Evolutionary conservation across 2,329 filamentous ascomycete genomes (phyloP), one percentile per base, ranked within the genome.

Genomic region (Lanzia echinophila): DNA sequence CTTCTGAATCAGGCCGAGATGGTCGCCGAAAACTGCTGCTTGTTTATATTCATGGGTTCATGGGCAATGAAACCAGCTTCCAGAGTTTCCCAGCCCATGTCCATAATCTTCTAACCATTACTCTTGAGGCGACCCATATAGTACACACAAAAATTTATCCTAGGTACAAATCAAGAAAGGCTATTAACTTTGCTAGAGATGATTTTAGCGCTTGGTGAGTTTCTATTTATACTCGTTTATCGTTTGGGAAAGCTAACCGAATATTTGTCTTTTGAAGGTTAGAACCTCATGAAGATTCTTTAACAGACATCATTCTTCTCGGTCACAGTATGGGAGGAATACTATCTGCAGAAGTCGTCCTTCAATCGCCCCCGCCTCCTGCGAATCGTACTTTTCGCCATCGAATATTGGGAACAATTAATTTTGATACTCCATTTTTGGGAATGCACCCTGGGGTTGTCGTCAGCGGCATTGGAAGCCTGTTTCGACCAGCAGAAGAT

Each of bases 321-420:
- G 90, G 91, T 1, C 91, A 96, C 69, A 95, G 88, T 41, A 92
- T 96, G 83, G 91, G 91, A 15, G 91, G 91, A 1, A 75, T 96
- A 22, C 70, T 96, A 24, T 82, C 87, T 24, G 88, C 88, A 1
- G 91, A 96, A 63, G 80, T 95, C 24, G 83, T 82, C 2, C 73
- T 95, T 43, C 78, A 87, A 68, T 60, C 53, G 43, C 58, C 63
- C 17, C 32, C 31, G 17, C 52, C 58, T 41, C 59, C 58, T 34
- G 55, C 58, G 13, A 56, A 50, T 20, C 55, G 57, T 54, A 72
- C 72, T 11, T 82, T 87, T 60, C 83, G 82, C 58, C 88, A 95
- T 71, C 80, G 83, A 10, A 87, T 96, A 39, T 70, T 96, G 31
- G 91, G 91, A 0, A 84, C 84, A 4, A 75, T 96, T 53, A 88